Evolutionary conservation across 805 yeast species (phyloP), one percentile per base, ranked within the genome.

Genomic region (Barnettozyma pratensis): DNA sequence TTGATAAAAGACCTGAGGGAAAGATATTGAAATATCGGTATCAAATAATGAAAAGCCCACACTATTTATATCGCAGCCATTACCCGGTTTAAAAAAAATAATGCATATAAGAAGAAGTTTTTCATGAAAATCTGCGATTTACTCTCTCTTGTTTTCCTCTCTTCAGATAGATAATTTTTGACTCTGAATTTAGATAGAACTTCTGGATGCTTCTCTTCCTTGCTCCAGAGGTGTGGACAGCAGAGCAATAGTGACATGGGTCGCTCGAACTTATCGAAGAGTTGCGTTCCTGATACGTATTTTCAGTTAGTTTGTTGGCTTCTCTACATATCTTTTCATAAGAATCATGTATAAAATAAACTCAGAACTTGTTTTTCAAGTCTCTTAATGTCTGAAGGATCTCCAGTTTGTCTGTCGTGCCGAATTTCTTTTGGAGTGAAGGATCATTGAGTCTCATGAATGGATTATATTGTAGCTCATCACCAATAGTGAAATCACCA

Each of bases 391-490:
- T 75, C 39, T 73, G 77, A 96, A 92, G 87, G 19, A 88, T 80
- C 27, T 76, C 80, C 12, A 71, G 72, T 6, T 69, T 67, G 11
- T 75, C 75, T 1, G 65, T 50, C 35, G 70, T 72, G 0, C 87
- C 86, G 0, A 90, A 77, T 12, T 81, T 79, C 40, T 69, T 60
- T 54, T 79, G 70, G 9, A 94, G 81, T 28, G 69, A 69, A 0
- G 83, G 79, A 59, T 91, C 96, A 34, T 68, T 63, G 12, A 86
- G 68, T 61, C 87, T 80, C 90, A 92, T 83, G 70, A 94, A 94
- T 28, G 99, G 99, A 65, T 94, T 94, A 69, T 80, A 85, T 42
- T 71, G 64, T 52, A 81, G 71, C 66, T 94, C 99, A 62, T 94
- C 96, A 6, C 75, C 79, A 49, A 94, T 77, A 4, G 97, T 89